A percentile compares a stretch with the other conserved stretches of the same genome.
These are phyloP conservation scores for Sphagnum tenellum DNA, from an alignment of 225 moss, liverwort and hornwort genomes.

Conservation along the genomic window DNA sequence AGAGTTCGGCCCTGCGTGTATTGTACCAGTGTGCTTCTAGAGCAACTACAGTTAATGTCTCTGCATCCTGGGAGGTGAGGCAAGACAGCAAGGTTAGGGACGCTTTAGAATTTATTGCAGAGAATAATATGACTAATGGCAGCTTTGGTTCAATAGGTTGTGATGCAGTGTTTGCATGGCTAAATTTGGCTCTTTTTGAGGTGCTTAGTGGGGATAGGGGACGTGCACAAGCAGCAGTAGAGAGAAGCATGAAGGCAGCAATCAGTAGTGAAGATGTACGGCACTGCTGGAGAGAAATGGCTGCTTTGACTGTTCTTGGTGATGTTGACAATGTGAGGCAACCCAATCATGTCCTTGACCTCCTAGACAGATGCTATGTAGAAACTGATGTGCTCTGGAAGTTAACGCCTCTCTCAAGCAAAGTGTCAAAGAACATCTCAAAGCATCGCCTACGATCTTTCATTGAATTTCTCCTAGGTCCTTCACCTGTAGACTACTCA, in stretches of 20 bases:
- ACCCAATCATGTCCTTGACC: conserved; percentile 14
- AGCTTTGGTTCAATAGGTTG: conserved; percentile 16
- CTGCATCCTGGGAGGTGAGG: background rate
- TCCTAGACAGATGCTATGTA: conserved; percentile 58
- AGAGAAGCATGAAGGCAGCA: conserved; percentile 51
- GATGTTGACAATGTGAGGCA: conserved; percentile 7
- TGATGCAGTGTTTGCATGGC: conserved; percentile 47
- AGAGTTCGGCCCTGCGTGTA: conserved; percentile 21
- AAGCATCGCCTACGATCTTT: conserved; percentile 60
- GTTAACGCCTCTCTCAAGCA: conserved; percentile 47
- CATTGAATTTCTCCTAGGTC: conserved; percentile 56
- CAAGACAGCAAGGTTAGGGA: conserved; percentile 9
- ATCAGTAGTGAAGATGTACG: conserved; percentile 32
- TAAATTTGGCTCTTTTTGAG: conserved; percentile 63
- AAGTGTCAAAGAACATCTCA: conserved; percentile 31
- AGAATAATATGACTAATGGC: conserved; percentile 18
- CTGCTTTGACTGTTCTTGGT: conserved; percentile 17
- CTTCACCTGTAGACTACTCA: conserved; percentile 41
- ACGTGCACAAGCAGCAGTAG: conserved; percentile 34
- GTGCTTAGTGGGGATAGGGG: conserved; percentile 39
- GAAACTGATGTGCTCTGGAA: conserved; percentile 32
- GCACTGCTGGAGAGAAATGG: conserved; percentile 73
- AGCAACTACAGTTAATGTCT: conserved; percentile 2
- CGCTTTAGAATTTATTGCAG: conserved; percentile 17
- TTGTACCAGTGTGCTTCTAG: conserved; percentile 26